Evolutionary conservation across 257 asterid genomes (phyloP), one percentile per base, ranked within the genome.

Genomic region (Primulina tabacum): DNA sequence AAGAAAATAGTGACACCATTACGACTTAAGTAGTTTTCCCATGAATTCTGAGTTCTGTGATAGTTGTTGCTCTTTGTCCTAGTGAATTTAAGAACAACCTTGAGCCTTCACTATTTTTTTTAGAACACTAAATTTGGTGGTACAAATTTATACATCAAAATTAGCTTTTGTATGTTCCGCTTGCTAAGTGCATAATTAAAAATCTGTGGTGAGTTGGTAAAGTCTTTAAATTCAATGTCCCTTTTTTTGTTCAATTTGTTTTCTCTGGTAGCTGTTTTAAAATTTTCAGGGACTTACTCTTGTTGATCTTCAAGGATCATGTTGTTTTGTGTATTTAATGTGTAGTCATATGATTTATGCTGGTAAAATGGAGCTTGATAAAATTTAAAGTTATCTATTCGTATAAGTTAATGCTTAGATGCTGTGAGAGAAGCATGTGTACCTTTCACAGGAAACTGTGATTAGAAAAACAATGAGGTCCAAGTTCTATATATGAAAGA

Each of bases 291-390:
- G 56, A 18, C 56, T 40, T 40, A 6, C 55, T 14, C 21, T 47
- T 20, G 33, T 32, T 62, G 32, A 5, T 38, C 20, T 37, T 72
- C 37, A 24, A 30, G 5, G 21, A 67, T 10, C 35, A 62, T 34
- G 57, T 10, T 17, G 11, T 52, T 34, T 21, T 65, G 7, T 26
- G 8, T 43, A 5, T 47, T 61, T 28, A 17, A 40, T 65, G 5
- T 47, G 60, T 63, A 21, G 62, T 56, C 30, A 18, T 57, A 28
- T 40, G 64, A 33, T 56, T 8, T 69, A 38, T 50, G 24, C 12
- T 71, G 37, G 21, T 58, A 11, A 17, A 47, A 18, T 62, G 67
- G 71, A 29, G 71, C 7, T 64, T 64, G 16, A 17, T 62, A 33
- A 2, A 55, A 8, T 35, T 37, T n/a, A 12, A 57, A 20, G 34